Percentiles rank a stretch among this genome's conserved stretches.
Conservation (phyloP, 1,139 yeast genomes). For the Sugiyamaella pinicola region DNA sequence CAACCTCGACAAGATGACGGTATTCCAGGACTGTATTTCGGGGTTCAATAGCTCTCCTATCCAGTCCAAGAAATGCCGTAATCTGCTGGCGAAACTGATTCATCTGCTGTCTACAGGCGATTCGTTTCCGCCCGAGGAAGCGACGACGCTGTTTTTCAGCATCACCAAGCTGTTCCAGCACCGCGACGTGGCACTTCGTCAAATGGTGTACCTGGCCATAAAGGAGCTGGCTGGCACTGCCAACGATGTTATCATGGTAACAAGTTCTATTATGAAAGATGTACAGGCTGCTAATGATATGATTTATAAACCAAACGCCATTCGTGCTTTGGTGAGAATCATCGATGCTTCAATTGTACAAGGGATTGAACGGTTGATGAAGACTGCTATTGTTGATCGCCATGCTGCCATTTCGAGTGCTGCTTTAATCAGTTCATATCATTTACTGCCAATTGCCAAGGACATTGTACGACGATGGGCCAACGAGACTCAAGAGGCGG, state of each 20-base stretch:
- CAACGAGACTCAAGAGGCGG: slow-evolving; percentile 89
- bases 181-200: slow-evolving; percentile 87
- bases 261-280: slow-evolving; percentile 97
- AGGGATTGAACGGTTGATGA: slow-evolving; percentile 90
- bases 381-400: slow-evolving; percentile 88
- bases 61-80: slow-evolving; percentile 83
- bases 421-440: slow-evolving; percentile 88
- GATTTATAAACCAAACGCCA: slow-evolving; percentile 90
- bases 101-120: slow-evolving; percentile 82
- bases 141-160: slow-evolving; percentile 90
- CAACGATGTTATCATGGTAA: slow-evolving; percentile 94
- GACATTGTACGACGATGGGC: slow-evolving; percentile 93
- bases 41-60: slow-evolving; percentile 93
- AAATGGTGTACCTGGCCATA: slow-evolving; percentile 89
- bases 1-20: slow-evolving; percentile 92
- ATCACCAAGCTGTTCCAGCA: slow-evolving; percentile 94
- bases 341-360: slow-evolving; percentile 91
- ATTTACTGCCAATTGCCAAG: slow-evolving; percentile 82
- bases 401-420: slow-evolving; percentile 90
- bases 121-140: slow-evolving; percentile 82
- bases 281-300: slow-evolving; percentile 81
- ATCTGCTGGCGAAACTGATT: slow-evolving; percentile 65
- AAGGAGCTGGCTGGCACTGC: slow-evolving; percentile 85
- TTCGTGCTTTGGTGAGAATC: slow-evolving; percentile 86
- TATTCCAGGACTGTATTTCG: slow-evolving; percentile 91